Base-by-base conservation (phyloP, 2,329 filamentous ascomycete genomes). In the Seiridium cupressi region DNA sequence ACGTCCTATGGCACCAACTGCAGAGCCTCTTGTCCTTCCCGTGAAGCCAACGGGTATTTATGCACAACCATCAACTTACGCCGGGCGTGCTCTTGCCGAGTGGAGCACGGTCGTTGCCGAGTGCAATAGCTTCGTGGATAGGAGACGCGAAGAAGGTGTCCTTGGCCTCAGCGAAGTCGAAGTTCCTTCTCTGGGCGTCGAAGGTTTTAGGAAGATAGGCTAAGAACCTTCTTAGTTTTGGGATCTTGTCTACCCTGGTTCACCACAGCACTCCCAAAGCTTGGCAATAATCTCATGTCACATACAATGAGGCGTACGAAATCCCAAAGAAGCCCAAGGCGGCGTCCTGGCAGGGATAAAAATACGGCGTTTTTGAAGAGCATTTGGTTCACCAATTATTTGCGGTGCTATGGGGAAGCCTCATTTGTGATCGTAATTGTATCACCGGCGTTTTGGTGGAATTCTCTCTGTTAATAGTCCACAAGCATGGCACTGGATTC, bases 91-190 rank as follows among this genome's bases (percentile, higher is more conserved):
- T 0, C 79, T 95, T 49, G 90, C 90, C 0, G 91, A 95, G 73
- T 95, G 91, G 91, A 81, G 82, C 26, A 77, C 91, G 18, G 84
- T 94, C 26, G 86, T 93, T 13, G 84, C 85, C 59, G 91, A 95
- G 72, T 92, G 88, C 77, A 92, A 93, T 74, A 91, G 87, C 69
- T 95, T 94, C 73, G 86, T 92, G 38, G 90, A 94, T 61, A 81
- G 91, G 51, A 83, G 91, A 58, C 87, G 87, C 56, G 86, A 87
- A 51, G 91, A 95, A 70, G 91, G 91, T 49, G 84, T 93, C 8
- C 81, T 84, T 2, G 78, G 79, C 0, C 83, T 92, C 61, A 80
- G 78, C 65, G 85, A 88, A 48, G 86, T 94, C 47, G 91, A 94
- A 73, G 87, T 89, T 47, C 88, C 88, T 2, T 80, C 78, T 5